Conservation (phyloP, 1,284 basidiomycete genomes). For the Neonothopanus nambi region DNA sequence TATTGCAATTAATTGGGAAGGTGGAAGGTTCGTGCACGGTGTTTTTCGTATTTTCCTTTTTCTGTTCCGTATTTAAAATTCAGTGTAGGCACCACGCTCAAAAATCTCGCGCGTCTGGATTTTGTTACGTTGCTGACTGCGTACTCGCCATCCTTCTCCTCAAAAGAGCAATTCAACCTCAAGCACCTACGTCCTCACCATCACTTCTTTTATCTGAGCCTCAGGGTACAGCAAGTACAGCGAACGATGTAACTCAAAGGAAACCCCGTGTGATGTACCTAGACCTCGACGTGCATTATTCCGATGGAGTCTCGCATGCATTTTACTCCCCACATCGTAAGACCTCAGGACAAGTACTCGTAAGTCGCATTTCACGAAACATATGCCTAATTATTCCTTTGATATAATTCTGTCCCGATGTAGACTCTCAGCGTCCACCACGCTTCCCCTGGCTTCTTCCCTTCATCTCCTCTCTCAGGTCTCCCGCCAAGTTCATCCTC, state of each 20-base stretch:
- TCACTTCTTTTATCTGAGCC: background rate
- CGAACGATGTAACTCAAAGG: conserved; percentile 17
- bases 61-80: background rate
- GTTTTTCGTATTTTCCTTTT: conserved; percentile 19
- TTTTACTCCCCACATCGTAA: conserved; percentile 50
- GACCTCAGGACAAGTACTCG: conserved; percentile 55
- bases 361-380: conserved; percentile 24
- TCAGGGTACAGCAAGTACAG: background rate
- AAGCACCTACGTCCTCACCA: background rate
- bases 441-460: conserved; percentile 81
- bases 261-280: conserved; percentile 83
- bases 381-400: background rate
- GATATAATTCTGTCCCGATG: background rate
- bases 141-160: conserved; percentile 75
- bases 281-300: conserved; percentile 91
- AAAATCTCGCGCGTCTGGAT: conserved; percentile 78
- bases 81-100: conserved; percentile 70
- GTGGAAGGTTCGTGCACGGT: conserved; percentile 66
- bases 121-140: conserved; percentile 93
- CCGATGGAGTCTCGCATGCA: conserved; percentile 83
- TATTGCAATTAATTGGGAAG: conserved; percentile 82
- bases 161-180: conserved; percentile 34
- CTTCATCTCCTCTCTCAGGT: conserved; percentile 55
- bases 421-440: conserved; percentile 87
- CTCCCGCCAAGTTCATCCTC: conserved; percentile 42